These are phyloP conservation scores for Agaricus subrufescens DNA, from an alignment of 768 basidiomycete species.

Conservation along the genomic window DNA sequence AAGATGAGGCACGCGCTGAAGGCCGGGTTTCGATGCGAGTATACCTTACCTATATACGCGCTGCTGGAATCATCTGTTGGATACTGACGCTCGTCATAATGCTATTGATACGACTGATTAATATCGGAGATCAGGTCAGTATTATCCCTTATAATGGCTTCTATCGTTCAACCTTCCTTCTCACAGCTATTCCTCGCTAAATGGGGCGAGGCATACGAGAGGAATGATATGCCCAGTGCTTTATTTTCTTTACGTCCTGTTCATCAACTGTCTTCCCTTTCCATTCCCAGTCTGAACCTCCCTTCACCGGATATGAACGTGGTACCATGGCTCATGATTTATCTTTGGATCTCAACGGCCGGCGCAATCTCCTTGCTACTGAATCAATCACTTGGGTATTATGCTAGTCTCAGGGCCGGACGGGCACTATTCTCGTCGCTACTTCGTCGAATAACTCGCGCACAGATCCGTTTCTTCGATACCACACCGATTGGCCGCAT, in stretches of 20 bases:
- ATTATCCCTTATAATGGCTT: not conserved
- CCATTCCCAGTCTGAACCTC: slow-evolving; percentile 41
- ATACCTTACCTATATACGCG: slow-evolving; percentile 59
- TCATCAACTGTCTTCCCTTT: slow-evolving; percentile 15
- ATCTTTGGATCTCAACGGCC: slow-evolving; percentile 55
- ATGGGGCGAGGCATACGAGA: slow-evolving; percentile 66
- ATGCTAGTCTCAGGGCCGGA: slow-evolving; percentile 64
- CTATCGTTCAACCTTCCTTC: not conserved
- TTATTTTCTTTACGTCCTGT: slow-evolving; percentile 12
- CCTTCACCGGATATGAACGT: slow-evolving; percentile 59
- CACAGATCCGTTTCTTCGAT: slow-evolving; percentile 70
- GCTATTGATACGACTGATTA: slow-evolving; percentile 50
- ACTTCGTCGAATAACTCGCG: slow-evolving; percentile 50
- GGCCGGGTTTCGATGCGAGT: slow-evolving; percentile 56
- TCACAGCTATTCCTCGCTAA: slow-evolving; percentile 57
- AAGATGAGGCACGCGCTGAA: slow-evolving; percentile 61
- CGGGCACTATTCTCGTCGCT: slow-evolving; percentile 53
- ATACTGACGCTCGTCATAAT: slow-evolving; percentile 45
- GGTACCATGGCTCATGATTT: slow-evolving; percentile 61
- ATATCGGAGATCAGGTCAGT: slow-evolving; percentile 53
- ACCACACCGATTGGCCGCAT: slow-evolving; percentile 73
- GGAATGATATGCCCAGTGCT: slow-evolving; percentile 9
- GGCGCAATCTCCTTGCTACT: slow-evolving; percentile 50
- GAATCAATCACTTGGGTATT: slow-evolving; percentile 61
- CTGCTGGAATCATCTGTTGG: slow-evolving; percentile 56